Evolutionary conservation across 2,329 filamentous ascomycete genomes (phyloP), one percentile per base, ranked within the genome.

Genomic region (Penicillium sclerotigenum): DNA sequence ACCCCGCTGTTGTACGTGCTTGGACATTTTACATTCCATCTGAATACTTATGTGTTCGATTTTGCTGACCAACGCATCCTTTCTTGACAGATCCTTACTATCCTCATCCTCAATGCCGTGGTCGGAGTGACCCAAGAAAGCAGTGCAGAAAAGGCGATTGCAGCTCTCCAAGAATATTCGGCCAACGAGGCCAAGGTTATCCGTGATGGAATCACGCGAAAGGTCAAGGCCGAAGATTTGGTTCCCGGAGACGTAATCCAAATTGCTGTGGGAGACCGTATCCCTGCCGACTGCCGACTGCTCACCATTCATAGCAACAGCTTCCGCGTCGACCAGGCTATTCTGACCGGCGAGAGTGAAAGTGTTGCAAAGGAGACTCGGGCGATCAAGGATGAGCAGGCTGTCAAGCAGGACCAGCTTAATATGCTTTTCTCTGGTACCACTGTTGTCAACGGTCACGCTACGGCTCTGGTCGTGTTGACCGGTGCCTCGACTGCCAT

Each of bases 381-480:
- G 3, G 80, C 82, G 6, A 80, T 97, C 63, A 80, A 83, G 65
- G 94, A 97, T 71, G 79, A 83, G 43, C 87, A 89, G 76, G 92
- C 93, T 42, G 95, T 99, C 65, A 91, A 96, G 78, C 94, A 99
- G 79, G 94, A 99, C 73, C 94, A 97, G 79, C 79, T 89, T 79
- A 99, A 99, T 75, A 97, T 96, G 84, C 83, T 99, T 58, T 99
- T 99, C 78, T 99, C 95, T 1, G 95, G 95, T 68, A 99, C 95
- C 6, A 97, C 94, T 3, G 91, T 99, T 18, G 93, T 97, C 20
- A 96, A 89, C 62, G 94, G 94, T 59, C 90, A 93, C 73, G 95
- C 94, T 48, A 92, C 85, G 66, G 94, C 94, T 41, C 79, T 97
- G 51, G 94, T 99, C 26, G 92, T 91, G 60, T 77, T 96, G 70